Percentiles rank a stretch among this genome's conserved stretches.
Conservation (phyloP, 306 rosid species). For the Macrotyloma uniflorum region DNA sequence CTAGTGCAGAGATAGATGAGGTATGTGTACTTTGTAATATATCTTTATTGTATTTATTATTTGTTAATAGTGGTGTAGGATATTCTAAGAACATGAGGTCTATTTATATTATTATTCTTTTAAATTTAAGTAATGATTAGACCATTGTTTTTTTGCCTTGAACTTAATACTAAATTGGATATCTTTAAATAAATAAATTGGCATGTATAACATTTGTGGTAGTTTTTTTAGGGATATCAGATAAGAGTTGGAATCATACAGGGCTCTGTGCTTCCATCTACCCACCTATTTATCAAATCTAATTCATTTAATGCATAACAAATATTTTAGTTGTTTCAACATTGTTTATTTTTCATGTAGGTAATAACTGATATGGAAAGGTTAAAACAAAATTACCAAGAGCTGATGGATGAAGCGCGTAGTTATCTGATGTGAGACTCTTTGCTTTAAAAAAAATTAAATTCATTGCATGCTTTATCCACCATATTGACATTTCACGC, state of each 20-base stretch:
- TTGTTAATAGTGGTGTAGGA: not conserved
- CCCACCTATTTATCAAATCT: not conserved
- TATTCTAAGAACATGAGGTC: not conserved
- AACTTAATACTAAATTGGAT: slow-evolving; percentile 21
- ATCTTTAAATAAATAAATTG: not conserved
- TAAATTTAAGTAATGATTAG: not conserved
- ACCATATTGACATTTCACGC: not conserved
- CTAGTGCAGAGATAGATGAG: slow-evolving; percentile 97
- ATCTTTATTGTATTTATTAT: slow-evolving; percentile 21
- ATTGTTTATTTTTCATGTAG: slow-evolving; percentile 49
- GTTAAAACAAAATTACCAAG: slow-evolving; percentile 71
- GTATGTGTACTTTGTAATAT: slow-evolving; percentile 41
- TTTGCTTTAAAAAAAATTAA: slow-evolving; percentile 3
- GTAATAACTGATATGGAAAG: slow-evolving; percentile 88
- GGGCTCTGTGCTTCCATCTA: not conserved
- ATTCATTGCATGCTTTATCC: slow-evolving; percentile 16
- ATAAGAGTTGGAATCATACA: not conserved
- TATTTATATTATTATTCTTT: slow-evolving; percentile 5
- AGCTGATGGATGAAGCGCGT: slow-evolving; percentile 57
- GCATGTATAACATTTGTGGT: not conserved
- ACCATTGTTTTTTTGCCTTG: slow-evolving; percentile 19
- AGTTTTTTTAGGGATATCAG: slow-evolving; percentile 20
- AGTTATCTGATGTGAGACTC: slow-evolving; percentile 71
- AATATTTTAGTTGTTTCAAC: slow-evolving; percentile 13
- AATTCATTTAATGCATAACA: not conserved